phyloP scores from a whole-genome alignment of 78 protist species.

The Protostelium mycophagum region DNA sequence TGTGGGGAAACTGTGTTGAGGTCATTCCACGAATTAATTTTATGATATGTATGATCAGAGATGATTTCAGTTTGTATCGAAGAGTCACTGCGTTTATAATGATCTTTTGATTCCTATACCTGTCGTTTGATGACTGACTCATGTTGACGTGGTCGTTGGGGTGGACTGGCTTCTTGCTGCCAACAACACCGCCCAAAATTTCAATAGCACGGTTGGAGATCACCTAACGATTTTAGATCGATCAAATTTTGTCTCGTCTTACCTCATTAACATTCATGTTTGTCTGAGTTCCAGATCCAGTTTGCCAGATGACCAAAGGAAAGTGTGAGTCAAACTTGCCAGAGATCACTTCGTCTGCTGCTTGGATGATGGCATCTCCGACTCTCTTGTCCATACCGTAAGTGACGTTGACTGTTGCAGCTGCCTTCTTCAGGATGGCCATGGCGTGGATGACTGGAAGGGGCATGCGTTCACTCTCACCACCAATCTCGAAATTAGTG shows the following conservation, averaged over 20 bases:
- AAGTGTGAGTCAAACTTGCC: constrained; percentile 86
- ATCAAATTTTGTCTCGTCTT: constrained; percentile 2
- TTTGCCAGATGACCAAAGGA: constrained; percentile 91
- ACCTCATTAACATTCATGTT: constrained; percentile 95
- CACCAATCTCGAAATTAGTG: constrained; percentile 81
- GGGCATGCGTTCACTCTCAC: constrained; percentile 74
- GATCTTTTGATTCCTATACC: not conserved
- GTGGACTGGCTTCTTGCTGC: constrained; percentile 83
- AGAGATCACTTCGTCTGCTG: constrained; percentile 78
- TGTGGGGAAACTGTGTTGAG: constrained; percentile 95
- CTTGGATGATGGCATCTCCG: constrained; percentile 69
- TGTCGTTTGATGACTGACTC: constrained; percentile 89
- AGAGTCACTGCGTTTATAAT: not conserved
- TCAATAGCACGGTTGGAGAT: constrained; percentile 84
- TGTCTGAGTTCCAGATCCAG: constrained; percentile 94
- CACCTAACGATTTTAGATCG: constrained; percentile 15
- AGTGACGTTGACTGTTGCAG: constrained; percentile 72
- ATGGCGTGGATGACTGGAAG: constrained; percentile 66
- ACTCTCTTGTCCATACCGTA: constrained; percentile 53
- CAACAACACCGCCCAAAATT: constrained; percentile 78
- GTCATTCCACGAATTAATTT: no score
- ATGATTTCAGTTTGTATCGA: no score
- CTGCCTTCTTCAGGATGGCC: constrained; percentile 87
- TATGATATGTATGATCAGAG: not conserved
- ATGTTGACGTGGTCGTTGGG: constrained; percentile 96